Evolutionary conservation across 345 rosid species (phyloP), one percentile per base, ranked within the genome.

Genomic region (Gossypium anomalum): DNA sequence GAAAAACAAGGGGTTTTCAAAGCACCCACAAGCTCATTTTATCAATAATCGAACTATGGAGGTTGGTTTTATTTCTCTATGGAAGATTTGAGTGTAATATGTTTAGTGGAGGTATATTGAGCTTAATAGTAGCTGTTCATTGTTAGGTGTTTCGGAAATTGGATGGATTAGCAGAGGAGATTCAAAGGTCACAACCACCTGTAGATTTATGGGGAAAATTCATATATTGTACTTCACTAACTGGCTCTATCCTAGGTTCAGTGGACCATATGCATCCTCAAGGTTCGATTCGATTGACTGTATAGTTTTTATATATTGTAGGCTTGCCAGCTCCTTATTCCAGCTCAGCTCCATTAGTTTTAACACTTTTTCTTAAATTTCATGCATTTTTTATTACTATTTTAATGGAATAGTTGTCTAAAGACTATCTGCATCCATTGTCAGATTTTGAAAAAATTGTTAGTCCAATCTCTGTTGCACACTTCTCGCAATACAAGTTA

Each of bases 261-360:
- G 98, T 94, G 57, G 98, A 94, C 78, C 98, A 94, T 77, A 91
- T 94, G 95, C 90, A 87, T 80, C 96, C 97, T 78, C 92, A 94
- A 90, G 98, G 98, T 92, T 72, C 75, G 84, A 34, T 92, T 72
- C 74, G 83, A 34, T 38, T 75, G 38, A 61, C 64, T 22, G 9
- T 72, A 9, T n/a, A 3, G 67, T 34, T 16, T 5, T 71, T 16
- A 2, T 14, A 16, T 64, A 68, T 27, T 27, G 16, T 1, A n/a
- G 59, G 3, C 44, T 69, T 9, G 72, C 72, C 16, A 27, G 23
- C 51, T 14, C 10, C 23, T 27, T 59, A 29, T 65, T 74, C 41
- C 4, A 52, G 52, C 52, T 62, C 64, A 66, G 43, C 48, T 44
- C 43, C 5, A 44, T 71, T 55, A 71, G 56, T 61, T 60, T 14